Evolutionary conservation across 2,329 filamentous ascomycete species (phyloP).

Genomic region (Fragosphaeria purpurea): DNA sequence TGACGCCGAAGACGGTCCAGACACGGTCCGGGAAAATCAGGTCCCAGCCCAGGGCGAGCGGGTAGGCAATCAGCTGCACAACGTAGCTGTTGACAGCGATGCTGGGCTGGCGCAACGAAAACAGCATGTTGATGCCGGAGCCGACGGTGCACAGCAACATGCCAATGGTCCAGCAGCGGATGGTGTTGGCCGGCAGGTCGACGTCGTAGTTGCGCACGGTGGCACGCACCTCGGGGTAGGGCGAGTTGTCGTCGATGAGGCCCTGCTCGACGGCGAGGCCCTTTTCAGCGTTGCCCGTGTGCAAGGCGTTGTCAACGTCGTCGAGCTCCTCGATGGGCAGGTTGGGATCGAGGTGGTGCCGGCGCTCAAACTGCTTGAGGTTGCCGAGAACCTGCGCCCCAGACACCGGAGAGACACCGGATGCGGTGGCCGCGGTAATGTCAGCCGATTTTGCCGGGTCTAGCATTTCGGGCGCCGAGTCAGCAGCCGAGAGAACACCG

Average conservation of each 20-base stretch:
- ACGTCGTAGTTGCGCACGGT: constrained; percentile 12
- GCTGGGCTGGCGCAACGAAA: constrained; percentile 49
- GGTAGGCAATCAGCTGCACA: constrained; percentile 52
- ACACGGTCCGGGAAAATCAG: constrained; percentile 42
- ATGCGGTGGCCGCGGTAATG: not conserved
- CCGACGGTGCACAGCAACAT: constrained; percentile 47
- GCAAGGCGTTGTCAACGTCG: constrained; percentile 48
- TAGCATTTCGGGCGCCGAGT: no score
- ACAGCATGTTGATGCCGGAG: constrained; percentile 47
- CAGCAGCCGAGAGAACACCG: no score
- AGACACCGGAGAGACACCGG: constrained; percentile 7
- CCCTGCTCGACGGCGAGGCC: constrained; percentile 48
- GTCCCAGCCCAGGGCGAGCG: constrained; percentile 45
- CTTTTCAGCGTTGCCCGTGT: constrained; percentile 44
- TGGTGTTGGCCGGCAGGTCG: constrained; percentile 50
- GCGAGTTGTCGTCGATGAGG: constrained; percentile 53
- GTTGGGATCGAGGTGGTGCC: constrained; percentile 56
- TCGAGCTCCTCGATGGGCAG: constrained; percentile 52
- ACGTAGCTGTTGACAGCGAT: constrained; percentile 52
- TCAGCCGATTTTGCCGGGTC: not conserved
- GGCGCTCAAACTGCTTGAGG: constrained; percentile 47
- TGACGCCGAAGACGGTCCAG: constrained; percentile 40
- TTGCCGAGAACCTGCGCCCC: constrained; percentile 25
- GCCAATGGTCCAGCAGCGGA: constrained; percentile 51
- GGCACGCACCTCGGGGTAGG: constrained; percentile 50